Percentiles rank a stretch among this genome's conserved stretches.
These are phyloP conservation scores for Thermomucor indicae-seudaticae DNA, from an alignment of 371 early-diverging fungal genomes.

Conservation along the genomic window DNA sequence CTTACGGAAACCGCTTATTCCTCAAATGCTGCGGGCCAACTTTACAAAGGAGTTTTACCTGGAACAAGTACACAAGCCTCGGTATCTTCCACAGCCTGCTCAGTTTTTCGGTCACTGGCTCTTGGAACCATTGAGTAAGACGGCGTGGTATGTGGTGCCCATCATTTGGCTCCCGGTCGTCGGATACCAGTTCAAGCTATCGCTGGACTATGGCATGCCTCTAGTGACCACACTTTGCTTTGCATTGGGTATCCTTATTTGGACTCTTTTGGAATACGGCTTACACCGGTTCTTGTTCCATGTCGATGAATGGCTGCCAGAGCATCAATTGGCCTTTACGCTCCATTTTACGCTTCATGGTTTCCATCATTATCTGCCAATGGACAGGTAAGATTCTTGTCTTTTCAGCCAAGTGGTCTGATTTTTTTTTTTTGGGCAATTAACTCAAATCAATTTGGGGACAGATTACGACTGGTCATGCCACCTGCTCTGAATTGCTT, in stretches of 20 bases:
- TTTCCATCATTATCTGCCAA: conserved; percentile 94
- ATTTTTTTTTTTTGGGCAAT: background rate
- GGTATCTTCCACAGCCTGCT: conserved; percentile 55
- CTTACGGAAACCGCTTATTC: conserved; percentile 76
- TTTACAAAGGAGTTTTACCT: conserved; percentile 82
- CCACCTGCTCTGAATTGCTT: conserved; percentile 84
- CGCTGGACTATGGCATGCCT: background rate
- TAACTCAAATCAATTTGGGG: background rate
- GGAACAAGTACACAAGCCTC: conserved; percentile 89
- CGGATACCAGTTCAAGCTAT: conserved; percentile 17
- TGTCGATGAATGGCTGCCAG: conserved; percentile 82
- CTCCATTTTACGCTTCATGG: conserved; percentile 91
- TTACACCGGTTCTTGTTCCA: conserved; percentile 94
- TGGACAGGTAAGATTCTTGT: conserved; percentile 75
- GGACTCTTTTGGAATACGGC: conserved; percentile 81
- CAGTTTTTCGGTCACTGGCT: conserved; percentile 68
- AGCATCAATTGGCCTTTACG: conserved; percentile 69
- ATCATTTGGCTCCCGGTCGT: conserved; percentile 84
- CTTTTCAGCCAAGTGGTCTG: conserved; percentile 58
- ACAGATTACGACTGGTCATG: conserved; percentile 88
- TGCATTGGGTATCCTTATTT: conserved; percentile 67
- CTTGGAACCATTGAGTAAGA: conserved; percentile 80
- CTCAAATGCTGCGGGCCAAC: conserved; percentile 76
- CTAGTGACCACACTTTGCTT: conserved; percentile 20
- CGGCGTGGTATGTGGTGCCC: conserved; percentile 92